Conservation (phyloP, 257 asterid species). For the Scutellaria minor region DNA sequence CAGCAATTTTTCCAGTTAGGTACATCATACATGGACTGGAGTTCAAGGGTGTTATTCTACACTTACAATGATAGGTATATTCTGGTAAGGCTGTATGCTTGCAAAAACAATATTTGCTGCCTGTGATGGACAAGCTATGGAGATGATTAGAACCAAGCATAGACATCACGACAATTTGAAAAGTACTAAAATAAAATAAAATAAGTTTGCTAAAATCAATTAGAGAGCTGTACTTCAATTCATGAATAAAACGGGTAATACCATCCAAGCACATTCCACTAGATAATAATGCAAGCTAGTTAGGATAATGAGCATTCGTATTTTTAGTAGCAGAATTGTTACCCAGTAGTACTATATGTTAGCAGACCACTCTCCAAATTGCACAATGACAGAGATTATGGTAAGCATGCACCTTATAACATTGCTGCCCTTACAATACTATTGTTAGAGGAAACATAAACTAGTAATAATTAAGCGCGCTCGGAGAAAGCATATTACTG, state of each 20-base stretch:
- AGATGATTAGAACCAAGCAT: slow-evolving; percentile 29
- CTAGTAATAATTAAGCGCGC: neutral
- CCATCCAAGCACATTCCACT: slow-evolving; percentile 15
- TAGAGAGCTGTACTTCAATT: neutral
- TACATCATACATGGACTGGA: slow-evolving; percentile 20
- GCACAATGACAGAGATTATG: too few relatives aligned
- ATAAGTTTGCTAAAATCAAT: neutral
- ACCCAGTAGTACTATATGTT: too few relatives aligned
- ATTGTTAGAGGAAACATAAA: too few relatives aligned
- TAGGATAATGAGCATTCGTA: neutral
- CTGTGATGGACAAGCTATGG: slow-evolving; percentile 45
- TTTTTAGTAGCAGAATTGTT: neutral
- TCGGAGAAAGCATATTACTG: neutral
- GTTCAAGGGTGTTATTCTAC: slow-evolving; percentile 24
- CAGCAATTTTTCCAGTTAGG: neutral
- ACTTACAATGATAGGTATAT: slow-evolving; percentile 58
- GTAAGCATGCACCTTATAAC: too few relatives aligned
- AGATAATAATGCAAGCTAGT: slow-evolving; percentile 18
- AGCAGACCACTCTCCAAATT: too few relatives aligned
- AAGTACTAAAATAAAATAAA: neutral
- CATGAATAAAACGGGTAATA: neutral
- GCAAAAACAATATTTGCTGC: slow-evolving; percentile 64
- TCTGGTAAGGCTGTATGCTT: slow-evolving; percentile 70
- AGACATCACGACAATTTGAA: neutral
- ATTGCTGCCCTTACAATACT: too few relatives aligned